These are phyloP conservation scores for Chaetomiaceae sp. DNA, from an alignment of 2,329 filamentous ascomycete species.

Conservation along the genomic window DNA sequence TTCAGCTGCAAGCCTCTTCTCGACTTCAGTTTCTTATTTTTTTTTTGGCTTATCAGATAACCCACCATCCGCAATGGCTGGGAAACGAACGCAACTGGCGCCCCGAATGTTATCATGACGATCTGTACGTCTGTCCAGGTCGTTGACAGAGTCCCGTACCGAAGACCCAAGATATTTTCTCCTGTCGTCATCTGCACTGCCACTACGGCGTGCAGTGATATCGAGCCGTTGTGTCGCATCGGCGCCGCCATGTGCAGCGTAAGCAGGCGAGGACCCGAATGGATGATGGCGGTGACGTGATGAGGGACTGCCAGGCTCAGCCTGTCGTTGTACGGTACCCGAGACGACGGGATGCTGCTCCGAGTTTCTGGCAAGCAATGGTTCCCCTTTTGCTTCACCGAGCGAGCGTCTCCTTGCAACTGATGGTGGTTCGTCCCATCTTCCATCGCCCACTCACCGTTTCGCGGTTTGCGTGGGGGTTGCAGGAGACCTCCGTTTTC, in stretches of 20 bases:
- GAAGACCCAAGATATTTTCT: not conserved
- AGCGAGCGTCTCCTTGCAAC: constrained; percentile 4
- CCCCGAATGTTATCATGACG: not conserved
- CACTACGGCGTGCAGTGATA: constrained; percentile 2
- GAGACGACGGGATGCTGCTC: not conserved
- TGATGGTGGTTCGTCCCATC: constrained; percentile 6
- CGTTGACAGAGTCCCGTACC: not conserved
- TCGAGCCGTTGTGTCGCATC: not conserved
- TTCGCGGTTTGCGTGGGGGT: not conserved
- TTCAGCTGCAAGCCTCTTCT: no score
- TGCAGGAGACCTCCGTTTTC: not conserved
- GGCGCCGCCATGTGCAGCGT: constrained; percentile 11
- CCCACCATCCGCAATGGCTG: no score
- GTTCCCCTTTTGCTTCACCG: constrained; percentile 10
- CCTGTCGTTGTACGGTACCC: not conserved
- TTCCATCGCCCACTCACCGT: not conserved
- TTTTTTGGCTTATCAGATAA: no score
- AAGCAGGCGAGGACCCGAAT: no score
- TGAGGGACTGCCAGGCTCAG: not conserved
- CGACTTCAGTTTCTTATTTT: no score
- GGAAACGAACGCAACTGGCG: no score
- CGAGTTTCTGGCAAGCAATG: no score
- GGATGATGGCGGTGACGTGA: not conserved
- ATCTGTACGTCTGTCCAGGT: not conserved
- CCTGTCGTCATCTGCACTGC: constrained; percentile 14